Base-by-base conservation (phyloP, 257 asterid species). In the Primulina tabacum region DNA sequence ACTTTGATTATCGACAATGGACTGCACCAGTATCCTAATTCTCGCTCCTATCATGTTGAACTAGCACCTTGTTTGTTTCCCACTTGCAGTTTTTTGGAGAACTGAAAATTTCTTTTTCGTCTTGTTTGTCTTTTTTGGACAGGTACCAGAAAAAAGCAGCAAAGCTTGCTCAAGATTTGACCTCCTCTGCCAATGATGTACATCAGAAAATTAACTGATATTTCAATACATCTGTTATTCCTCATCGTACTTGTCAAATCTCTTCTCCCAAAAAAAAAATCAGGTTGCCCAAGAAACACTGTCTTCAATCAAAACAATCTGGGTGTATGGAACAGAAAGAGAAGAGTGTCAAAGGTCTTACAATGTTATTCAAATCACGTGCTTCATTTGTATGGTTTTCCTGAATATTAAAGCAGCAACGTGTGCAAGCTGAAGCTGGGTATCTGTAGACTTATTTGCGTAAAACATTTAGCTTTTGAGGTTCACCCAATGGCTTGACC, bases 61-160 rank as follows among this genome's bases (percentile, higher is more conserved):
- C n/a, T 52, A 50, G 58, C 24, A n/a, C 68, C 55, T 17, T 2
- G n/a, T 2, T 43, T 29, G 59, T 61, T 20, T 62, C 70, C 30
- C 38, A 55, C 10, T 55, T 34, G 64, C 24, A 1, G 9, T 18
- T 7, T 30, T 58, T 32, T 35, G 29, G 57, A 17, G 53, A 37
- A 50, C 57, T 16, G 21, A 58, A 65, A 38, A 38, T 33, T 32
- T 28, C 5, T 47, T 32, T 32, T 71, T 29, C 33, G 24, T 37
- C 75, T 53, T 53, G 52, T 65, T 6, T 32, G 72, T 59, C 70
- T 68, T 16, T 55, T 66, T 71, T 62, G 68, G 64, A 40, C 60
- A 84, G 89, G 82, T 82, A 80, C 75, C 88, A 74, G 80, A 83
- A 78, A 80, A 83, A 81, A 76, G 79, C 81, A 69, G 84, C 88